Evolutionary conservation across 345 rosid species (phyloP).

Genomic region (Citrus cavaleriei): DNA sequence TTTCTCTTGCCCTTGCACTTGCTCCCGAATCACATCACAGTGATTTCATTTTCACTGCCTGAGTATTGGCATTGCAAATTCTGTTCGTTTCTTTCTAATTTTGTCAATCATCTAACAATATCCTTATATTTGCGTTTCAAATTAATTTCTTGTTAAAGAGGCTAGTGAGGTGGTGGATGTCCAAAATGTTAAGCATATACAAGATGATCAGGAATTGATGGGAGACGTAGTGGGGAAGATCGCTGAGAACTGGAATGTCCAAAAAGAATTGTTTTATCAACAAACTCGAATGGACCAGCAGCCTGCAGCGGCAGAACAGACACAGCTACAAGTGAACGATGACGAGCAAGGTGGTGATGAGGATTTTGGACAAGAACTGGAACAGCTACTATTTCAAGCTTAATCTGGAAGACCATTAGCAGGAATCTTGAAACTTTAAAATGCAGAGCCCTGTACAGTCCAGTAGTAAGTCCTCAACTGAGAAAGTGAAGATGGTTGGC

Average conservation of each 20-base stretch:
- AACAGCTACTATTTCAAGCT: constrained; percentile 29
- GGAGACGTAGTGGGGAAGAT: constrained; percentile 44
- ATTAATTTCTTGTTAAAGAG: constrained; percentile 36
- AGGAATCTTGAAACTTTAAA: background rate
- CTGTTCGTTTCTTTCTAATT: background rate
- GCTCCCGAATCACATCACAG: background rate
- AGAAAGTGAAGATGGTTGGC: background rate
- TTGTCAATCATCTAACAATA: background rate
- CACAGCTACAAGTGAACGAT: constrained; percentile 3
- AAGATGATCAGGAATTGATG: constrained; percentile 37
- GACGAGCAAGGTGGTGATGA: constrained; percentile 23
- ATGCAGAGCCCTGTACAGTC: background rate
- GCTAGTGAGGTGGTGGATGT: constrained; percentile 44
- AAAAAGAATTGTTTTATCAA: constrained; percentile 39
- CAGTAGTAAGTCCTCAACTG: background rate
- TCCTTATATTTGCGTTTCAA: background rate
- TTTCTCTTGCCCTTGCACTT: background rate
- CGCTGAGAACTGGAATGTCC: constrained; percentile 51
- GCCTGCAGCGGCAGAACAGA: constrained; percentile 8
- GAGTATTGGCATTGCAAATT: background rate
- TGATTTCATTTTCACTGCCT: background rate
- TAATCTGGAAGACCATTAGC: background rate
- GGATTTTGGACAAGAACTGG: constrained; percentile 38
- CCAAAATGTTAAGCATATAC: constrained; percentile 57
- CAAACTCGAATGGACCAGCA: constrained; percentile 39